Evolutionary conservation across 768 basidiomycete species (phyloP), one percentile per base, ranked within the genome.

Genomic region (Rhodotorula graminis): DNA sequence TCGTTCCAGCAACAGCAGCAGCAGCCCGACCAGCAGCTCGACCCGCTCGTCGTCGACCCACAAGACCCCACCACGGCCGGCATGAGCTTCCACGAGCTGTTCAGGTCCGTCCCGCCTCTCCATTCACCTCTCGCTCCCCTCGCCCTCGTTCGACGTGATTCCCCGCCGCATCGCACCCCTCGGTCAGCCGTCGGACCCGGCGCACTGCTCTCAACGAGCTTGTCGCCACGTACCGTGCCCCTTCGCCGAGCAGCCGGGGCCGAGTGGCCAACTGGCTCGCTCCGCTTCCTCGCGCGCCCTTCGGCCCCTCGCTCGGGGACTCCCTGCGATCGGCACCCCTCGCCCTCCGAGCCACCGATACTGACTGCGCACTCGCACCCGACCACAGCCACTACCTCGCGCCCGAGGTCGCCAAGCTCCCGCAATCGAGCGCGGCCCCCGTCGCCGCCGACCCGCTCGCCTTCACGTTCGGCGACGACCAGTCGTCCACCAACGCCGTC

Each of bases 351-450:
- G 27, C 31, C 11, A 37, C 21, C 62, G 33, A 29, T 3, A 23
- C 37, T 55, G 40, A 40, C 53, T 25, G 6, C 53, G 11, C 40
- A 6, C 21, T 21, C 12, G n/a, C 18, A 25, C 27, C 18, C 23
- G n/a, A 15, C n/a, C 6, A 49, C 67, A 67, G 67, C 25, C 67
- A 72, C 59, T 75, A 75, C 58, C 70, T 75, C 40, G 74, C 70
- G 0, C 67, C 74, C 56, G 74, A 75, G 50, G 70, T 75, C 40
- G 73, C 66, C 16, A 75, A 75, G 52, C 57, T 71, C 14, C 67
- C 67, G 15, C 64, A 59, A 6, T 56, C 63, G 27, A 27, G 46
- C 21, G 25, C 25, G n/a, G 1, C 55, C 2, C 9, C 40, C 47
- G 53, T 21, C 29, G 42, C 50, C 49, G 25, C 23, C 23, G 47